Evolutionary conservation across 495 filamentous ascomycete species (phyloP), one percentile per base, ranked within the genome.

Genomic region (Aspergillus sclerotiicarbonarius): DNA sequence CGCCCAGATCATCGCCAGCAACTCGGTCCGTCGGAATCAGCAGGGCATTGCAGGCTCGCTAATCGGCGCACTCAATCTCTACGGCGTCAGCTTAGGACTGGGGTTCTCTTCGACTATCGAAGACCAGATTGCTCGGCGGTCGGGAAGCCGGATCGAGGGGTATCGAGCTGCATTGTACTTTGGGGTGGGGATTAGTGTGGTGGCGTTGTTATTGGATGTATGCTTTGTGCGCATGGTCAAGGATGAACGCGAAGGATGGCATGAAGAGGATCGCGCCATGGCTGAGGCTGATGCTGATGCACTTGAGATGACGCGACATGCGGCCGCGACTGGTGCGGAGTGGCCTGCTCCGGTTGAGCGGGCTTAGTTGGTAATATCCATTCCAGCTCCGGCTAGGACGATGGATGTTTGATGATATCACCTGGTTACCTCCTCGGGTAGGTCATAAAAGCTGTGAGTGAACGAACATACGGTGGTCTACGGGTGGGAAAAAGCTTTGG

Each of bases 1-100:
- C 9, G 77, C 75, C 0, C 79, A 82, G 53, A 82, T 84, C 46
- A 81, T 84, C 56, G 80, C 79, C 6, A 82, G 78, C 49, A 82
- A 82, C 53, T 71, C 69, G 0, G 80, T 83, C 10, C 68, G 67
- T 15, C 62, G 73, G n/a, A 63, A 72, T 20, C 69, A 82, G 51
- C 80, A 84, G 51, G 81, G 81, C 0, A 71, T 80, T 51, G 80
- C 79, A 0, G 79, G 73, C 3, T 77, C 74, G 0, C 62, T 82
- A 8, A 73, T 82, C 33, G 77, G 77, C 0, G 75, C 74, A 4
- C 53, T 83, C 18, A 72, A 75, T 52, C 61, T 77, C 6, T 83
- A 82, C 56, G 78, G 79, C 7, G 75, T 69, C 29, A 76, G 76
- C 60, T 61, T 76, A 2, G 80, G 79, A 0, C 44, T 82, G 10